Conservation (phyloP, 768 basidiomycete genomes). For the Candolleomyces efflorescens region DNA sequence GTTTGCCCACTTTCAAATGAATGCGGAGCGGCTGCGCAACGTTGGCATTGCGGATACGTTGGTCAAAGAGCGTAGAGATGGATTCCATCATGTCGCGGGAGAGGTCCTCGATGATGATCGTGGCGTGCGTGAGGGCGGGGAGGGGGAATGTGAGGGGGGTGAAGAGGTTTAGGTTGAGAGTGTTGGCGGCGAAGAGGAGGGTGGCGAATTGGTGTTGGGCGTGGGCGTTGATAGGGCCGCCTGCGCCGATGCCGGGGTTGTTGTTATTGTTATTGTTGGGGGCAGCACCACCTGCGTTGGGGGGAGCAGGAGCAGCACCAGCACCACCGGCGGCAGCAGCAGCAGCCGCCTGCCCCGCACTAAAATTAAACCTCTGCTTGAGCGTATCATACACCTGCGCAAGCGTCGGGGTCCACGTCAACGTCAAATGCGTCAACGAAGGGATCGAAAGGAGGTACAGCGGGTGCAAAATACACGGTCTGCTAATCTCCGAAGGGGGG, state of each 20-base stretch:
- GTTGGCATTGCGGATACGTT: slow-evolving; percentile 14
- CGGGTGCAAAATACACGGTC: slow-evolving; percentile 8
- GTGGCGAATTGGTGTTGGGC: slow-evolving; percentile 8
- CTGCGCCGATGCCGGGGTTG: background rate
- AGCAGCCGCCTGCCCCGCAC: background rate
- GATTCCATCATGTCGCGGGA: slow-evolving; percentile 24
- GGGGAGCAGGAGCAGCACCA: too few species aligned
- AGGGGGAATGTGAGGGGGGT: slow-evolving; percentile 13
- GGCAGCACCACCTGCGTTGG: too few species aligned
- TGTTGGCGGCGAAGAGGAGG: slow-evolving; percentile 16
- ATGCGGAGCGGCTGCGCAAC: slow-evolving; percentile 5
- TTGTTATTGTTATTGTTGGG: background rate
- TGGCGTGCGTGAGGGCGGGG: background rate
- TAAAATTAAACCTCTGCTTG: background rate
- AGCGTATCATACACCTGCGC: slow-evolving; percentile 4
- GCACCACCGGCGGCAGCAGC: too few species aligned
- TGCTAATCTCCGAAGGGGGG: slow-evolving; percentile 1
- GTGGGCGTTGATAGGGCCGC: background rate
- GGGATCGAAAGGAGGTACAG: slow-evolving; percentile 13
- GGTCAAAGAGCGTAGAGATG: slow-evolving; percentile 17
- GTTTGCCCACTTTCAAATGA: slow-evolving; percentile 18
- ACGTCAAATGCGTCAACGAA: slow-evolving; percentile 10
- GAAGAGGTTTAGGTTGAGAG: slow-evolving; percentile 13
- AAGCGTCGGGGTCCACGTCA: slow-evolving; percentile 12
- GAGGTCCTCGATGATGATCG: slow-evolving; percentile 12